Percentiles rank a stretch among this genome's conserved stretches.
Conservation (phyloP, 1,284 basidiomycete species). For the Boletus smithii region DNA sequence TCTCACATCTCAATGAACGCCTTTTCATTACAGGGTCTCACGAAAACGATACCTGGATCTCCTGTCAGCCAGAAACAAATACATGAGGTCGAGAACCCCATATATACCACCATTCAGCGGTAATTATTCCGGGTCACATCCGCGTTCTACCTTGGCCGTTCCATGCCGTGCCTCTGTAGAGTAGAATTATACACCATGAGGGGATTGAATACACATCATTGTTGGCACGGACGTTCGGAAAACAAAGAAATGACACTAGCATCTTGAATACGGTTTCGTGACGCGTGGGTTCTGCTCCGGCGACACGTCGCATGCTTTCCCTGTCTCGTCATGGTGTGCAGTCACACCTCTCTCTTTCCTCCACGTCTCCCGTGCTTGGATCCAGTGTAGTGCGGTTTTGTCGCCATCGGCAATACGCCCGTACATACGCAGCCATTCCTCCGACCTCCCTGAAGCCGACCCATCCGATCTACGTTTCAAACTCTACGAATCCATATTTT, state of each 20-base stretch:
- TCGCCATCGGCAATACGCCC: neutral
- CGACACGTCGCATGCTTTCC: constrained; percentile 21
- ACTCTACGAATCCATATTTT: constrained; percentile 85
- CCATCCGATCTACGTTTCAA: constrained; percentile 76
- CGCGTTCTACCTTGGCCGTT: no score
- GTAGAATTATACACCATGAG: constrained; percentile 15
- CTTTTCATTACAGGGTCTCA: constrained; percentile 65
- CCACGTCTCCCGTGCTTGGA: neutral
- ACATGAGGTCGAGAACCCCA: constrained; percentile 86
- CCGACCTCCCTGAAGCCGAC: constrained; percentile 31
- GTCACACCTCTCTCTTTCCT: neutral
- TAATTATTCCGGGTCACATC: no score
- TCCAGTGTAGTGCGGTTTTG: neutral
- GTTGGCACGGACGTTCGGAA: no score
- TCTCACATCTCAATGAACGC: neutral
- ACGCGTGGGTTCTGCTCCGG: no score
- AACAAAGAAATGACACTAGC: no score
- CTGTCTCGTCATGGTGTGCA: constrained; percentile 13
- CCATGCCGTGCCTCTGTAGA: constrained; percentile 21
- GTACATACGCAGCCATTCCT: constrained; percentile 16
- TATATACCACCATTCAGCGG: constrained; percentile 77
- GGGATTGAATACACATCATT: no score
- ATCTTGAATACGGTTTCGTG: no score
- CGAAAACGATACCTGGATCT: constrained; percentile 90
- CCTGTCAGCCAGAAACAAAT: constrained; percentile 83